Evolutionary conservation across 371 early-diverging fungal species (phyloP).

Genomic region (Apophysomyces sp.): DNA sequence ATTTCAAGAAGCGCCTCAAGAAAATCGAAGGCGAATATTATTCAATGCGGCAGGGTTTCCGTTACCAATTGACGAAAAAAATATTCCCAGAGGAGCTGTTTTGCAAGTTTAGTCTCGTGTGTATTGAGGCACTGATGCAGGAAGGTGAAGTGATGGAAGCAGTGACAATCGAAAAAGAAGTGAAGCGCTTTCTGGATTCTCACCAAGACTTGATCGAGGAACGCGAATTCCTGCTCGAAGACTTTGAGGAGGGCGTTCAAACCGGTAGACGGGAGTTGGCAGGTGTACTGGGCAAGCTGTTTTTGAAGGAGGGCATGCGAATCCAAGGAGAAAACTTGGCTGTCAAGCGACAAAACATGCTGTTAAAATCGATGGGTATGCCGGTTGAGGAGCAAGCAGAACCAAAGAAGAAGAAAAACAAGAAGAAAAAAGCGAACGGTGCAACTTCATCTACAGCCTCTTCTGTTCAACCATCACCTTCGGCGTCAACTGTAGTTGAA

Average conservation of each 20-base stretch:
- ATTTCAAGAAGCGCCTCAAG: conserved; percentile 58
- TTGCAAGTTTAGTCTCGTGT: conserved; percentile 43
- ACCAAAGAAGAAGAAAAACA: conserved; percentile 43
- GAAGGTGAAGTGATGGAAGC: conserved; percentile 75
- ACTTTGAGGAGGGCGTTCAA: conserved; percentile 67
- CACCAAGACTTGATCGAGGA: conserved; percentile 52
- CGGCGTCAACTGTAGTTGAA: background rate
- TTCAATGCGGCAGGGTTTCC: conserved; percentile 24
- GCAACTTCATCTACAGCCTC: background rate
- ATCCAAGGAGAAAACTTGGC: conserved; percentile 70
- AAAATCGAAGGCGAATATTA: conserved; percentile 45
- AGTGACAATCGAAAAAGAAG: conserved; percentile 45
- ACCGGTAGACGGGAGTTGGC: conserved; percentile 67
- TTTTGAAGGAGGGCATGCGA: conserved; percentile 72
- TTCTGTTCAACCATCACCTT: background rate
- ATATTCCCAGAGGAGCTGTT: conserved; percentile 33
- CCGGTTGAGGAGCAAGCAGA: background rate
- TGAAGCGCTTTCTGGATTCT: conserved; percentile 41
- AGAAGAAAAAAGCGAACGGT: conserved; percentile 44
- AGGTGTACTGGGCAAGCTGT: conserved; percentile 67
- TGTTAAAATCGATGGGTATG: conserved; percentile 57
- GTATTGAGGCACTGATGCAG: conserved; percentile 66
- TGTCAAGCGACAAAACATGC: conserved; percentile 62
- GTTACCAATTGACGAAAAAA: conserved; percentile 21
- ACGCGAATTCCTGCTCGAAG: conserved; percentile 58